phyloP scores from a whole-genome alignment of 768 basidiomycete genomes.

The Boletellus ananas region DNA sequence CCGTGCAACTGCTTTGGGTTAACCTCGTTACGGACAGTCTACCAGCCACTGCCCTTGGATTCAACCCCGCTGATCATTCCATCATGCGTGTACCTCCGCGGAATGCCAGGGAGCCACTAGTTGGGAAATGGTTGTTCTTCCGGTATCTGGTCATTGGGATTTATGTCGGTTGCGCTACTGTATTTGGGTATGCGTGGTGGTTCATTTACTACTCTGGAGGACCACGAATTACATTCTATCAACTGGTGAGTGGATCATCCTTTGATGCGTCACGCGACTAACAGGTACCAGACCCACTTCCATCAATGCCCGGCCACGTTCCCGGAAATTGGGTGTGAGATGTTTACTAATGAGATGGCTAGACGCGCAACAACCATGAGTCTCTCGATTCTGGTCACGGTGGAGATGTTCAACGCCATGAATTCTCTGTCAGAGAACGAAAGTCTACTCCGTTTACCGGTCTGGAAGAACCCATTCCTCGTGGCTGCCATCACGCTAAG shows the following conservation, averaged over 20 bases:
- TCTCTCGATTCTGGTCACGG: slow-evolving; percentile 90
- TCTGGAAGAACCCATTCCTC: slow-evolving; percentile 95
- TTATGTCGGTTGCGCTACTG: slow-evolving; percentile 94
- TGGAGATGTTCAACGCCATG: slow-evolving; percentile 98
- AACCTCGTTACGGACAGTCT: slow-evolving; percentile 96
- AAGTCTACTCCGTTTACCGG: slow-evolving; percentile 78
- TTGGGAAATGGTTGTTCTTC: slow-evolving; percentile 93
- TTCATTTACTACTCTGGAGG: slow-evolving; percentile 89
- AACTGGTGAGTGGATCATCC: slow-evolving; percentile 63
- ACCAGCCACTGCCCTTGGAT: slow-evolving; percentile 95
- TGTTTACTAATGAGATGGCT: slow-evolving; percentile 89
- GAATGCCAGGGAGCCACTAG: slow-evolving; percentile 84
- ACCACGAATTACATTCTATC: slow-evolving; percentile 89
- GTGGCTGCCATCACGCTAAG: slow-evolving; percentile 85
- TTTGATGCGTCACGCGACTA: slow-evolving; percentile 1
- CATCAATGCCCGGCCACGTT: slow-evolving; percentile 83
- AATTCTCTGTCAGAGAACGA: slow-evolving; percentile 98
- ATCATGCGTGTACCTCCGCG: slow-evolving; percentile 96
- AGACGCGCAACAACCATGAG: slow-evolving; percentile 93
- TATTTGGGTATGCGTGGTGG: slow-evolving; percentile 99
- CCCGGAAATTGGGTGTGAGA: slow-evolving; percentile 90
- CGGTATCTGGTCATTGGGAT: slow-evolving; percentile 90
- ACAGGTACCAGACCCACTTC: slow-evolving; percentile 75
- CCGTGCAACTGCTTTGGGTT: slow-evolving; percentile 97
- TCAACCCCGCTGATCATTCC: slow-evolving; percentile 94